Evolutionary conservation across 164 flowering plant species (phyloP).

Genomic region (Vitis labrusca): DNA sequence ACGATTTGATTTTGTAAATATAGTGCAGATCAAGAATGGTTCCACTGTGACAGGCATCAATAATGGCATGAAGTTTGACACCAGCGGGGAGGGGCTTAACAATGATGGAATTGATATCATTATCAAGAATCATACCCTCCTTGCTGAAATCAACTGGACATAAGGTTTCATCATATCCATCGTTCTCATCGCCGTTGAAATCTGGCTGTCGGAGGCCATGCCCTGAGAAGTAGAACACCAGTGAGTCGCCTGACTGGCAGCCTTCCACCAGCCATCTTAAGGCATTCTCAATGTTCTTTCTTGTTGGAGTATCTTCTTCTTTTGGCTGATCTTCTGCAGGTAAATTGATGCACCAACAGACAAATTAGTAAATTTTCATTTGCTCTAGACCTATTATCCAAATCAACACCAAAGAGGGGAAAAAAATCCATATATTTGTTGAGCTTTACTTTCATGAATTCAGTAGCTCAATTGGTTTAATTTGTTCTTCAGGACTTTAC

Average conservation of each 20-base stretch:
- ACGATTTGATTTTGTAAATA: conserved; percentile 32
- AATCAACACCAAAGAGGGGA: not conserved
- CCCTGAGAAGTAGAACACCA: conserved; percentile 62
- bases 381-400: not conserved
- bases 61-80: conserved; percentile 59
- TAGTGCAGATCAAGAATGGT: conserved; percentile 48
- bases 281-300: conserved; percentile 37
- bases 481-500: too few relatives aligned
- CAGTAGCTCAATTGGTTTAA: too few relatives aligned
- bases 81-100: conserved; percentile 45
- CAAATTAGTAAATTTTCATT: not conserved
- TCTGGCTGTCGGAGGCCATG: conserved; percentile 50
- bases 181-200: conserved; percentile 37
- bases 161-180: conserved; percentile 53
- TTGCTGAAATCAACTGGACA: conserved; percentile 49
- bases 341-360: not conserved
- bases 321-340: conserved; percentile 33
- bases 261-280: conserved; percentile 52
- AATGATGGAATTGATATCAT: conserved; percentile 40
- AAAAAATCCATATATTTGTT: too few relatives aligned
- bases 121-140: conserved; percentile 50
- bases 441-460: too few relatives aligned
- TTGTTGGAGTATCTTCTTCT: conserved; percentile 31
- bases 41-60: conserved; percentile 68
- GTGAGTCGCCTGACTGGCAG: conserved; percentile 44